Evolutionary conservation across 2,329 filamentous ascomycete genomes (phyloP), one percentile per base, ranked within the genome.

Genomic region (Pyrenophora graminea): DNA sequence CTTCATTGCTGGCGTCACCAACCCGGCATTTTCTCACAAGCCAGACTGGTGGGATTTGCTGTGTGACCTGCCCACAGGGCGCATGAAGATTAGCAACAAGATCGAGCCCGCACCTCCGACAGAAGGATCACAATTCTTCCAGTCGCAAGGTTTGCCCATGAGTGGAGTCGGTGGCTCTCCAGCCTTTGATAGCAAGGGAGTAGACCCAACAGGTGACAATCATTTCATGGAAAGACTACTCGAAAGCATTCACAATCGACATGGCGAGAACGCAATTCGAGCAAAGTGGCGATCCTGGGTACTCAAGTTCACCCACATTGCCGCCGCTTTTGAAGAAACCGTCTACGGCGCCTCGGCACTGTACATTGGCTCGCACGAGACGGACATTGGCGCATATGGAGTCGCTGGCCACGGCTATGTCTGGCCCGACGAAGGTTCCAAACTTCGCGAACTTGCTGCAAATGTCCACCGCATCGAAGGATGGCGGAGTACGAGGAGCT

Each of bases 41-140:
- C 90, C 89, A 0, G 92, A 97, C 70, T 99, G 94, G 94, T 99
- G 94, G 94, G 94, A 99, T 74, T 77, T 99, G 8, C 81, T 99
- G 10, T 99, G 94, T 73, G 94, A 99, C 73, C 79, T 99, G 36
- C 89, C 92, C 0, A 93, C 87, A 1, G 94, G 94, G 8, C 86
- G 92, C 37, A 91, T 99, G 80, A 96, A 94, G 75, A 97, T 99
- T 66, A 96, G 90, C 67, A 90, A 84, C 70, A 87, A 86, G 63
- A 92, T 97, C 59, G 93, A 97, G 56, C 75, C 83, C 18, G 89
- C 91, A 0, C 84, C 87, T 1, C 75, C 89, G 3, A 97, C 91
- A 0, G 94, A 99, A 64, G 93, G 93, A 0, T 80, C 94, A 8
- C 71, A 87, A 2, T 96, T 89, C 71, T 97, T 97, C 74, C 90